Base-by-base conservation (phyloP, 31 red algal genomes). In the Endocladia muricata region DNA sequence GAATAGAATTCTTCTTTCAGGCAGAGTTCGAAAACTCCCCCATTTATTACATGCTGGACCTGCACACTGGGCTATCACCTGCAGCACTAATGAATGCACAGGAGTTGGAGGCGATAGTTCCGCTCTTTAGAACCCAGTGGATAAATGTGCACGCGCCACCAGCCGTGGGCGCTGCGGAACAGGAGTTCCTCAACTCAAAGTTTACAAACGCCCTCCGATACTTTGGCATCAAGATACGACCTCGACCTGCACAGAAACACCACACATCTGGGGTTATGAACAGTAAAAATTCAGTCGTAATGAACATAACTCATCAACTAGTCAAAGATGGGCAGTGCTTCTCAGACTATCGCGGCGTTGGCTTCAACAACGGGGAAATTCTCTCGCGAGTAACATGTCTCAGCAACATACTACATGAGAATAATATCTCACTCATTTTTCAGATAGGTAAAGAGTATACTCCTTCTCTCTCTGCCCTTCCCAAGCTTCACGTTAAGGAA, bases 391-490 rank as follows among this genome's bases (percentile, higher is more conserved):
- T 57, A 17, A 63, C 56, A 36, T 77, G 42, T 44, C 30, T 77
- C 34, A 77, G 74, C 39, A 77, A 77, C 54, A 63, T 77, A 8
- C 36, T 77, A 4, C 23, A 77, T n/a, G 54, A 42, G 2, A 77
- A 57, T 44, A 9, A 41, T n/a, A 30, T 19, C 9, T 43, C 63
- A 19, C 61, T 1, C 0, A 77, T 54, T 37, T 77, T 77, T 37
- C 56, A 77, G 36, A 61, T 77, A 37, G 54, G 36, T 38, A 39
- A 40, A 44, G 74, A 57, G 9, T 77, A 77, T 21, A 77, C 56
- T 6, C 54, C 74, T 22, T 36, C 54, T 17, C n/a, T 77, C 11
- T 26, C 29, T 0, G 54, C 36, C 30, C 40, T 77, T 23, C 51
- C 55, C 7, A 32, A 77, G 42, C 2, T 57, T 11, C 29, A n/a